phyloP scores from a whole-genome alignment of 345 rosid species.

The Lepidium aucheri region DNA sequence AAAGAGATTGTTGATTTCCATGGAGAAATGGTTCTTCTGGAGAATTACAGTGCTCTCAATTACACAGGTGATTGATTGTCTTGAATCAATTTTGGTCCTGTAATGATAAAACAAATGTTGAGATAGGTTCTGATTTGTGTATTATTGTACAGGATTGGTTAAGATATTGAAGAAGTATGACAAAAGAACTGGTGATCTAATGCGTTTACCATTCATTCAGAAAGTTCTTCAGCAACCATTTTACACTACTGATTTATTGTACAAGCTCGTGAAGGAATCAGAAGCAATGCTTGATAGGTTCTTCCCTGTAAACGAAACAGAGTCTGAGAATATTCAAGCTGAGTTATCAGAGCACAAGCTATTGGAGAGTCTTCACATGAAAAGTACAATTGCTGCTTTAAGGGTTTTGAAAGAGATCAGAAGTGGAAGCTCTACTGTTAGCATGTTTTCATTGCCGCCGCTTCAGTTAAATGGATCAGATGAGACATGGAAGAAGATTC shows the following conservation, averaged over 20 bases:
- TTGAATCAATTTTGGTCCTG: background rate
- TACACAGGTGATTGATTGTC: constrained; percentile 53
- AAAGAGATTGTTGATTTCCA: constrained; percentile 91
- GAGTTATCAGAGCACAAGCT: constrained; percentile 59
- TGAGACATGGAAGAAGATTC: constrained; percentile 68
- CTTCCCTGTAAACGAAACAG: constrained; percentile 37
- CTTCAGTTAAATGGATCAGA: constrained; percentile 58
- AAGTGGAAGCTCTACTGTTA: constrained; percentile 79
- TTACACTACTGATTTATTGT: constrained; percentile 80
- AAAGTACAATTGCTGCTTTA: constrained; percentile 73
- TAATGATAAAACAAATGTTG: background rate
- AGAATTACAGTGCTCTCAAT: constrained; percentile 96
- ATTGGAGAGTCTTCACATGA: constrained; percentile 71
- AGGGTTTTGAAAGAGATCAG: constrained; percentile 70
- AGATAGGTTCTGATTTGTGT: background rate
- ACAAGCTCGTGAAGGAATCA: constrained; percentile 73
- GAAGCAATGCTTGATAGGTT: constrained; percentile 73
- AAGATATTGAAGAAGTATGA: constrained; percentile 94
- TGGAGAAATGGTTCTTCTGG: constrained; percentile 95
- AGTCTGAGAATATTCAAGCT: constrained; percentile 24
- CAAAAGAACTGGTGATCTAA: constrained; percentile 87
- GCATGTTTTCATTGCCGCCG: constrained; percentile 82
- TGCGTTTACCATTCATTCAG: constrained; percentile 86
- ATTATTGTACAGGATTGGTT: constrained; percentile 54
- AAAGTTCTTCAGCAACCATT: constrained; percentile 89